These are phyloP conservation scores for Penicillium griseofulvum DNA, from an alignment of 2,329 filamentous ascomycete species.

Conservation along the genomic window DNA sequence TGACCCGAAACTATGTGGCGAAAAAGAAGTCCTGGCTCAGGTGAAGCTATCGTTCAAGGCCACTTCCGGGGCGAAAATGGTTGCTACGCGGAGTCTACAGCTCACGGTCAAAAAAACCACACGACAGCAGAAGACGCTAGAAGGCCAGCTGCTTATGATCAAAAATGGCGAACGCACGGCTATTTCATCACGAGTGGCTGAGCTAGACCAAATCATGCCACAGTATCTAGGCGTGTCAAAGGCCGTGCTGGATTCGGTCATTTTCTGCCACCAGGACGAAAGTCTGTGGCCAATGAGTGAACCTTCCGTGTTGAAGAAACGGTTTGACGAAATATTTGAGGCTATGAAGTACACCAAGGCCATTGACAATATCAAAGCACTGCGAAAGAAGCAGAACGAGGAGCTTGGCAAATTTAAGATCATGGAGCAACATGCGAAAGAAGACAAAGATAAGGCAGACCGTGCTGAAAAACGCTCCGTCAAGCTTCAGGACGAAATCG, in stretches of 20 bases:
- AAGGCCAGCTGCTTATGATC: conserved; percentile 71
- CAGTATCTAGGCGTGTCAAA: conserved; percentile 83
- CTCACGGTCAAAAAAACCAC: conserved; percentile 80
- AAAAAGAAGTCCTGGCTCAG: conserved; percentile 85
- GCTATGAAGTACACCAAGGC: conserved; percentile 96
- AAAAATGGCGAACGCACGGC: conserved; percentile 76
- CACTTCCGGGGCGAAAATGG: conserved; percentile 74
- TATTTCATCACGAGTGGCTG: conserved; percentile 74
- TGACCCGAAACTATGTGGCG: conserved; percentile 82
- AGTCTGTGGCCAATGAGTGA: conserved; percentile 96
- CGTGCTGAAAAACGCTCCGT: conserved; percentile 64
- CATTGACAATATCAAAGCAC: conserved; percentile 86
- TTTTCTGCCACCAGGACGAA: conserved; percentile 98
- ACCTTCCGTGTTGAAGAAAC: conserved; percentile 79
- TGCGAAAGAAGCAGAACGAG: conserved; percentile 79
- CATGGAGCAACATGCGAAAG: conserved; percentile 73
- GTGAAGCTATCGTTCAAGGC: conserved; percentile 85
- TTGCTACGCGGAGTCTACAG: conserved; percentile 79
- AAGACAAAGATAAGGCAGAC: conserved; percentile 80
- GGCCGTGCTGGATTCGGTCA: conserved; percentile 88
- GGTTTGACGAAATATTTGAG: conserved; percentile 97
- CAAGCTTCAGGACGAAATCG: conserved; percentile 61
- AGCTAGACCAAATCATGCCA: conserved; percentile 81
- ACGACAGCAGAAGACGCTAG: conserved; percentile 76
- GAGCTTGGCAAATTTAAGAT: conserved; percentile 71